Base-by-base conservation (phyloP, 225 moss, liverwort and hornwort species). In the Polytrichum commune region DNA sequence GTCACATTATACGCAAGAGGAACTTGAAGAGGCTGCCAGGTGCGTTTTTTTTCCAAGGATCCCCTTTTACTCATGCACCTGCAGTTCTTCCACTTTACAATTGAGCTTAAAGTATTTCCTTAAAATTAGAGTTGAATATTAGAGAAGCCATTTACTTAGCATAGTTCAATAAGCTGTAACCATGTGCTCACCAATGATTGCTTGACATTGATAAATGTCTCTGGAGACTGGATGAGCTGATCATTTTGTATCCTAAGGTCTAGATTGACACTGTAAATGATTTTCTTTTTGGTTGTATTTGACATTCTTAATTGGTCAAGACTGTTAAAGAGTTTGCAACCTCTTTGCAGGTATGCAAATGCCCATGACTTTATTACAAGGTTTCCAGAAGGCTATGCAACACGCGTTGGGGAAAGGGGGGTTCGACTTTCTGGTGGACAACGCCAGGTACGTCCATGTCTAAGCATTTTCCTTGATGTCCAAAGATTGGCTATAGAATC, bases 351-450 rank as follows among this genome's bases (percentile, higher is more conserved):
- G 65, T 83, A 90, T 77, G 98, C 98, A 28, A 93, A 98, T 74
- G 98, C 98, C 53, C 98, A 98, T 55, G 98, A 98, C 60, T 98
- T 98, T 72, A 98, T 98, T 67, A 81, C 78, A 87, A 91, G 83
- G 79, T 98, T 98, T 71, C 95, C 98, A 35, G 98, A 98, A 66
- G 98, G 95, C 55, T 98, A 98, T 55, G 90, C 87, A 18, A 98
- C 98, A n/a, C 93, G 93, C 56, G 98, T 98, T 61, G 98, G 98
- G 53, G 98, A 98, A 81, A 84, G 98, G 65, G 98, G 98, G n/a
- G 93, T 98, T 19, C 93, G 98, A 20, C 65, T 98, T 35, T 98
- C 98, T 63, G 98, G 98, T 25, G 98, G 98, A 29, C 98, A 98
- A 90, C 88, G 98, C 57, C 88, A 88, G 85, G 88, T 88, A 76